phyloP scores from a whole-genome alignment of 768 basidiomycete genomes.

The Mycena metata region DNA sequence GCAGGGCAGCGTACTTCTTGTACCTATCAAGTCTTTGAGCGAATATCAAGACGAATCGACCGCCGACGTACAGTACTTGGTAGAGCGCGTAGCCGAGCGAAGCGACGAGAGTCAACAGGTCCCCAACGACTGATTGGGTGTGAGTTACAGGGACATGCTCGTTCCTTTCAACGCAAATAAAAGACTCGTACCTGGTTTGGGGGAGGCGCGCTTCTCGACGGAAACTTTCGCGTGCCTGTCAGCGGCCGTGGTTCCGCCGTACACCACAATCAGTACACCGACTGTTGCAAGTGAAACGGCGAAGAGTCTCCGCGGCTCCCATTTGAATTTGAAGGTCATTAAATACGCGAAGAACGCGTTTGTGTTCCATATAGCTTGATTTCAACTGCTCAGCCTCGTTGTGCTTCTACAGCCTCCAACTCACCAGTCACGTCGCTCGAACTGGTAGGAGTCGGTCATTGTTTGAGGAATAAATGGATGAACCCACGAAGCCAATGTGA shows the following conservation, averaged over 20 bases:
- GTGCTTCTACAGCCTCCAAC: slow-evolving; percentile 31
- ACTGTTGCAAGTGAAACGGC: slow-evolving; percentile 86
- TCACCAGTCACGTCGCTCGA: slow-evolving; percentile 84
- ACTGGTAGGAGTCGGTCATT: slow-evolving; percentile 53
- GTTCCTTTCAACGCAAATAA: too few species aligned
- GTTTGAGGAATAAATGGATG: slow-evolving; percentile 21
- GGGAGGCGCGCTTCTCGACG: slow-evolving; percentile 29
- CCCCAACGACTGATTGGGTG: slow-evolving; percentile 64
- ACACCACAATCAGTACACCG: slow-evolving; percentile 86
- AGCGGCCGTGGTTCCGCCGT: slow-evolving; percentile 69
- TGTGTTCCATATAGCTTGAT: slow-evolving; percentile 82
- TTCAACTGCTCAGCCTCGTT: slow-evolving; percentile 28
- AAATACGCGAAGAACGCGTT: slow-evolving; percentile 94
- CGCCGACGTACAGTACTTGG: slow-evolving; percentile 70
- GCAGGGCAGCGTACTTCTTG: slow-evolving; percentile 82
- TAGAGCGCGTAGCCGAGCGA: slow-evolving; percentile 82
- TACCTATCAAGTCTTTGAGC: slow-evolving; percentile 42
- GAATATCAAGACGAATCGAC: too few species aligned
- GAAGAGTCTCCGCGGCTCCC: slow-evolving; percentile 73
- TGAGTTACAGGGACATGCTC: too few species aligned
- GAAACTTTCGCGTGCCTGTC: slow-evolving; percentile 31
- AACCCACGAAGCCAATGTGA: slow-evolving; percentile 80
- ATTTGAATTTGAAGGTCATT: slow-evolving; percentile 75
- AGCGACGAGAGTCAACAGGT: slow-evolving; percentile 78
- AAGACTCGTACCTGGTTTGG: slow-evolving; percentile 48